Conservation (phyloP, 2,329 filamentous ascomycete genomes). For the Xylariaceae sp. region DNA sequence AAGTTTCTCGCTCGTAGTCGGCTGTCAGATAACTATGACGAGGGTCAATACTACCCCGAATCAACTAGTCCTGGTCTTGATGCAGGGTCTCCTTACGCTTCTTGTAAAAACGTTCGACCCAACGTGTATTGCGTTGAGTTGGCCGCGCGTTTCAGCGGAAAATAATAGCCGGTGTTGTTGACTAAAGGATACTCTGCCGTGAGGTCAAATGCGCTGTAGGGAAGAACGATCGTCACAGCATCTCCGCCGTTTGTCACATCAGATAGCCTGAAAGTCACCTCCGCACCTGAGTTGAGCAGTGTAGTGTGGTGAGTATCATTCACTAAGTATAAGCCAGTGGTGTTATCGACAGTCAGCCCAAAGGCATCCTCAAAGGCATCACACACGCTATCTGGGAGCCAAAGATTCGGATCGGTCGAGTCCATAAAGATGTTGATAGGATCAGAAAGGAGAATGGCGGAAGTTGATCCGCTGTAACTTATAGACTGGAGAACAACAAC, state of each 20-base stretch:
- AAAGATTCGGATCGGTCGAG: conserved; percentile 41
- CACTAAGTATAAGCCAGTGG: conserved; percentile 38
- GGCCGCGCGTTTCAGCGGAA: conserved; percentile 40
- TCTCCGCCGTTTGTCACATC: conserved; percentile 39
- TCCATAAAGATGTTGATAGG: conserved; percentile 42
- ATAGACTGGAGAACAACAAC: conserved; percentile 44
- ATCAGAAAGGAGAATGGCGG: conserved; percentile 36
- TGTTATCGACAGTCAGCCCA: conserved; percentile 34
- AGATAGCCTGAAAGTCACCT: conserved; percentile 40
- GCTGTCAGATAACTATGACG: conserved; percentile 38
- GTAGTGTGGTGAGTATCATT: conserved; percentile 39
- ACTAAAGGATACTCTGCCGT: conserved; percentile 36
- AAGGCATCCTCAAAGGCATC: conserved; percentile 40
- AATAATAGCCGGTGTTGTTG: conserved; percentile 36
- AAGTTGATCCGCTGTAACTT: conserved; percentile 39
- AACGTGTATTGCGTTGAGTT: conserved; percentile 40
- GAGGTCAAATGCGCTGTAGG: conserved; percentile 40
- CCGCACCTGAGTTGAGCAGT: conserved; percentile 36
- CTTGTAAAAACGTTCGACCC: conserved; percentile 40
- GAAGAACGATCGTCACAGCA: conserved; percentile 36
- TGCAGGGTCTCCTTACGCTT: conserved; percentile 34
- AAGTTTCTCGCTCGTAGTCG: conserved; percentile 44
- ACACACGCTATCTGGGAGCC: conserved; percentile 39
- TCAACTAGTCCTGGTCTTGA: background rate
- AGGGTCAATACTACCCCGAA: conserved; percentile 4